Evolutionary conservation across 1,284 basidiomycete genomes (phyloP).

Genomic region (Pseudozyma hubeiensis): DNA sequence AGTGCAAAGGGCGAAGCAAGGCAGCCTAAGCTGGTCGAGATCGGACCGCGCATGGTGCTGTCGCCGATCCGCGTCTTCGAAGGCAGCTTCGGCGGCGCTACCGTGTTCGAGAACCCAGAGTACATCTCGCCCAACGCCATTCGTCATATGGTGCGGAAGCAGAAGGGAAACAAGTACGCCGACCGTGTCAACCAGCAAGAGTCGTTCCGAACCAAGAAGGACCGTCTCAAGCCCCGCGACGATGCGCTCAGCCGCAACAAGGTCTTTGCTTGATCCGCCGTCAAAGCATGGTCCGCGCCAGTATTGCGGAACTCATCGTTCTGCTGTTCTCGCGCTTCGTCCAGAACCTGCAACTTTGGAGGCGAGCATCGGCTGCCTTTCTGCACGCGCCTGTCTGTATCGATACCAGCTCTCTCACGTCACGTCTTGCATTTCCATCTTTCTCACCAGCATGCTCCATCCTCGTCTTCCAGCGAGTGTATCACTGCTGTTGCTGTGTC

Average conservation of each 20-base stretch:
- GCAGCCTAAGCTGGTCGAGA: conserved; percentile 70
- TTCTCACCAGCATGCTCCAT: conserved; percentile 7
- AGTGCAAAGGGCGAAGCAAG: conserved; percentile 25
- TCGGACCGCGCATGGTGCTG: conserved; percentile 95
- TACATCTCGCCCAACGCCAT: conserved; percentile 88
- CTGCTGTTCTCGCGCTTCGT: neutral
- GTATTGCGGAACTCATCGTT: neutral
- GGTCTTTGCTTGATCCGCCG: conserved; percentile 79
- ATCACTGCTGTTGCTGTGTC: neutral
- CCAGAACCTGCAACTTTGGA: no score
- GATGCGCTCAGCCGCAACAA: conserved; percentile 85
- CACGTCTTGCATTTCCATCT: conserved; percentile 14
- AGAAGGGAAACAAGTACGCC: conserved; percentile 83
- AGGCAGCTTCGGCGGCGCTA: conserved; percentile 83
- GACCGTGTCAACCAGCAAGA: conserved; percentile 81
- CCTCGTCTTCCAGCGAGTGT: no score
- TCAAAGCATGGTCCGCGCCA: neutral
- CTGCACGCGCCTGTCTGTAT: conserved; percentile 7
- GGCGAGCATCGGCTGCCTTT: neutral
- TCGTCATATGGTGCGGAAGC: conserved; percentile 78
- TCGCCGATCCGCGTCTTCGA: conserved; percentile 99
- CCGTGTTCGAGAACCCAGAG: conserved; percentile 95
- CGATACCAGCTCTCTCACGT: conserved; percentile 18
- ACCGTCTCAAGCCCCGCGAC: conserved; percentile 77
- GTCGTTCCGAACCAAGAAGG: conserved; percentile 77